Conservation (phyloP, 108 stramenopile genomes). For the Nitzschia sp. region DNA sequence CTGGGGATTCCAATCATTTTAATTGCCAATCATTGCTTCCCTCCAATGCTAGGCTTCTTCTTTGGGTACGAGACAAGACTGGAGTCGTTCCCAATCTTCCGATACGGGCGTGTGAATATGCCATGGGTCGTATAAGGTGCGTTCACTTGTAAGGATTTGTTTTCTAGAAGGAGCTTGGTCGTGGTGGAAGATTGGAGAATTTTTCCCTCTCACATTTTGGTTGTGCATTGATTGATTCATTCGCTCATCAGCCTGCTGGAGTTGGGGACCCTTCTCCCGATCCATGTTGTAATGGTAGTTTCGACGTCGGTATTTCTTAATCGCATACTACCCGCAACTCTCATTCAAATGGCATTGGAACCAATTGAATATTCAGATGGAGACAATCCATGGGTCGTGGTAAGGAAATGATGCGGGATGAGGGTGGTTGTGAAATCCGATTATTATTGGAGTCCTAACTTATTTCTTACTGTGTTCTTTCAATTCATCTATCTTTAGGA, state of each 20-base stretch:
- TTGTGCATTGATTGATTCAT: neutral
- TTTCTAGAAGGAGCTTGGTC: neutral
- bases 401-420: neutral
- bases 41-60: slow-evolving; percentile 27
- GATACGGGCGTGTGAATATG: slow-evolving; percentile 38
- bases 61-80: slow-evolving; percentile 29
- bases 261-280: neutral
- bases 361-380: slow-evolving; percentile 16
- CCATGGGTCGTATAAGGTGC: slow-evolving; percentile 38
- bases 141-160: slow-evolving; percentile 4
- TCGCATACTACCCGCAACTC: neutral
- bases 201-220: neutral
- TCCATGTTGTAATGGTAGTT: slow-evolving; percentile 13
- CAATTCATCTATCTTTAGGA: slow-evolving; percentile 10
- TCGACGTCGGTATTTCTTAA: slow-evolving; percentile 11
- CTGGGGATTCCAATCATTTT: no score
- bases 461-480: no score
- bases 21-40: no score
- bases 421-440: neutral
- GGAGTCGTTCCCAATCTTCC: slow-evolving; percentile 44
- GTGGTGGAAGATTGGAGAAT: neutral
- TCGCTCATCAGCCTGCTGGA: neutral
- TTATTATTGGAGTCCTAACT: no score
- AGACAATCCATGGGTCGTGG: slow-evolving; percentile 20
- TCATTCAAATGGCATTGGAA: neutral